These are phyloP conservation scores for Dichotomopilus funicola DNA, from an alignment of 2,329 filamentous ascomycete genomes.

Conservation along the genomic window DNA sequence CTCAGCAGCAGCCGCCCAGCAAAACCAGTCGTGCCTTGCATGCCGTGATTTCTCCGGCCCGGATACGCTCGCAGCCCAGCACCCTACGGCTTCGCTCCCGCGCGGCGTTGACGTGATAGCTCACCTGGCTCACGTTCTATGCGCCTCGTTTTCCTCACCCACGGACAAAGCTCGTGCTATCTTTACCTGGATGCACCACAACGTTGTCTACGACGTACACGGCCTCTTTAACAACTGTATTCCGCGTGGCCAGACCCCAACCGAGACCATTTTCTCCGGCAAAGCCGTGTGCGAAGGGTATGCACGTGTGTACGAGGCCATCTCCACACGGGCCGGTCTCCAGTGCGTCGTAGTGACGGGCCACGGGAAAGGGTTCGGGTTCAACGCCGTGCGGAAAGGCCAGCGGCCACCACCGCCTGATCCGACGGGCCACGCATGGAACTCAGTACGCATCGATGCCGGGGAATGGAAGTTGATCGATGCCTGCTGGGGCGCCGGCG, in stretches of 20 bases:
- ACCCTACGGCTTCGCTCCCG: constrained; percentile 66
- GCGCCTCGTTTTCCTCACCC: constrained; percentile 66
- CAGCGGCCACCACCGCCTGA: constrained; percentile 58
- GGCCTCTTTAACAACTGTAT: constrained; percentile 71
- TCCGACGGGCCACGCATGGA: constrained; percentile 76
- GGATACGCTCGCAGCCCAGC: constrained; percentile 70
- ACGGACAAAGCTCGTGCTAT: constrained; percentile 91
- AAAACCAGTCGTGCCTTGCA: constrained; percentile 53
- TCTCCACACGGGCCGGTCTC: constrained; percentile 73
- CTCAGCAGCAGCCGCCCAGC: constrained; percentile 24
- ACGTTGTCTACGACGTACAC: constrained; percentile 75
- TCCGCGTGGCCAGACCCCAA: constrained; percentile 55
- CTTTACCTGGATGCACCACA: constrained; percentile 94
- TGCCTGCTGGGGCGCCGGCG: constrained; percentile 85
- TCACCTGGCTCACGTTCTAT: constrained; percentile 73
- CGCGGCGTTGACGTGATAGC: constrained; percentile 52
- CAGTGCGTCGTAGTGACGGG: constrained; percentile 69
- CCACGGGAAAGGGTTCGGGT: constrained; percentile 82
- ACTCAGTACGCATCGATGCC: constrained; percentile 79
- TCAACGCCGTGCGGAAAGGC: constrained; percentile 55
- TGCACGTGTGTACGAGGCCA: constrained; percentile 69
- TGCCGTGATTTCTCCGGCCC: constrained; percentile 85
- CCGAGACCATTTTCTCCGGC: constrained; percentile 67
- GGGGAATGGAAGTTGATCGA: constrained; percentile 90
- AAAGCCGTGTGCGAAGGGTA: constrained; percentile 90